Evolutionary conservation across 2,329 filamentous ascomycete species (phyloP), one percentile per base, ranked within the genome.

Genomic region (Fusarium scirpi): DNA sequence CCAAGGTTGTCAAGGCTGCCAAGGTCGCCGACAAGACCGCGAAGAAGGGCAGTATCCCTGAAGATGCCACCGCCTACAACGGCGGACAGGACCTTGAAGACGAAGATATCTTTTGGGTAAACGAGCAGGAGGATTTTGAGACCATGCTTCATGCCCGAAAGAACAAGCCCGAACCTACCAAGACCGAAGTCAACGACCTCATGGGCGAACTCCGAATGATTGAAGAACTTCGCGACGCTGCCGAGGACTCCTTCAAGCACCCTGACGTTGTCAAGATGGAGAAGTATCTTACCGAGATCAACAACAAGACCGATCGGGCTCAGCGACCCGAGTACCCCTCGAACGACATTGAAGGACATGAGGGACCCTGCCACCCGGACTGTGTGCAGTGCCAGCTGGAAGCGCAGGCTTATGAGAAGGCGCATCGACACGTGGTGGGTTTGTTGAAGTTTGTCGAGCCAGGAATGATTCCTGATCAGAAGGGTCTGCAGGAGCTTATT

Each of bases 261-360:
- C 48, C 48, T 5, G 48, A 52, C 9, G 48, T 52, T n/a, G 10
- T 52, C 48, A 25, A 40, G 24, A 52, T 52, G 48, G 48, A 52
- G 16, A 38, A 40, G 22, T 40, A 52, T 25, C 22, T 52, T 24
- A 40, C 8, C 9, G 13, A 20, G 13, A 52, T 52, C 48, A 40
- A 40, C 48, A 40, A 52, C 12, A 24, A 20, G 12, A 9, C 24
- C 6, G 9, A 20, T 15, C 20, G 18, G 2, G 30, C 48, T 8
- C 48, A 40, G 18, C 22, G 9, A 25, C 13, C 48, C 11, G 9
- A 20, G 18, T 6, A 7, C n/a, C 18, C 48, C 15, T 52, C 34
- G 32, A 27, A 40, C 12, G 48, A 20, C 9, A 40, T 16, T 13
- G 32, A n/a, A 16, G 32, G 32, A 10, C 48, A 52, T 24, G 32